Base-by-base conservation (phyloP, 2,329 filamentous ascomycete species). In the Lasiodiplodia citricola region DNA sequence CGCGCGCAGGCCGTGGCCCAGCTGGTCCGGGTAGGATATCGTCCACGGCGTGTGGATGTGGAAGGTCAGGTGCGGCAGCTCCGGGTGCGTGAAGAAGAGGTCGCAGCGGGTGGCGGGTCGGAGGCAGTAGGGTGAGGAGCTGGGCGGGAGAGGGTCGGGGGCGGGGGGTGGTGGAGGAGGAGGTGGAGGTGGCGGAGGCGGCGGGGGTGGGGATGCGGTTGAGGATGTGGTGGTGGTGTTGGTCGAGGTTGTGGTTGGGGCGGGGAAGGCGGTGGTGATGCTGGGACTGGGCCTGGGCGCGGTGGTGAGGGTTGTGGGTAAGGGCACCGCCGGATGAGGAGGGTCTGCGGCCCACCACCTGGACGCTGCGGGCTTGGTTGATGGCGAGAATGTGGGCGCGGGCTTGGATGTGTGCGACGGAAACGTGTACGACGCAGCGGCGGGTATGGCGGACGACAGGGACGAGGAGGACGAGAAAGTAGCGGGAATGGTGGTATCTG, bases 11-110 rank as follows among this genome's bases (percentile, higher is more conserved):
- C 13, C 13, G 6, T 11, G 21, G 35, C 37, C 10, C 37, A 60
- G 56, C 4, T 23, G 56, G 0, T 4, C 8, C 4, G n/a, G 37
- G 56, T 60, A 60, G 7, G 11, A 3, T 11, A 60, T 5, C 4
- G 21, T 60, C 56, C 56, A 60, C 4, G 56, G 56, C 14, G 56
- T 60, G 56, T 28, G 35, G 56, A 60, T 60, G 35, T 28, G 6
- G 56, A 60, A 60, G 35, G 35, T 18, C 2, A 44, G 6, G 56
- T 13, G 10, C 3, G 35, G 35, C n/a, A 44, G 31, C 37, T 28
- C 37, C 3, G 35, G 35, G 56, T 60, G 56, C 3, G 56, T 25
- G 56, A 60, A 44, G 56, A 60, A 44, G 56, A 60, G n/a, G 56
- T 60, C 31, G 54, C 37, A 21, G 50, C 50, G 54, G 14, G 54